Evolutionary conservation across 2,329 filamentous ascomycete genomes (phyloP).

Genomic region (Corynespora cassiicola): DNA sequence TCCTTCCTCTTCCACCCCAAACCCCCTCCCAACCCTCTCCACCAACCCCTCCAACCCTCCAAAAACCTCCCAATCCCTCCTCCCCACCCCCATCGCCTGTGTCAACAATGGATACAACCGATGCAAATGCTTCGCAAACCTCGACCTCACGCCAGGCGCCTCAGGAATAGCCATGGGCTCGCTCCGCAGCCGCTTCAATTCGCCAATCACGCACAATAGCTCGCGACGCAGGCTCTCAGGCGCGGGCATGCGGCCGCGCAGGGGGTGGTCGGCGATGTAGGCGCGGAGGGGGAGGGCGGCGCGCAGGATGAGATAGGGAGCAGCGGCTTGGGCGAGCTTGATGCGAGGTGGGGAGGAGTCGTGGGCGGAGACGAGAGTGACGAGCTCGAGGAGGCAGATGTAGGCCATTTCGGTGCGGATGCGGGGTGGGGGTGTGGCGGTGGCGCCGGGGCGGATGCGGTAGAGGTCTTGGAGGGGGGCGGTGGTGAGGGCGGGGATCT

Average conservation of each 20-base stretch:
- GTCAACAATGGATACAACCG: conserved; percentile 81
- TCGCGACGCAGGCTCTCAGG: conserved; percentile 82
- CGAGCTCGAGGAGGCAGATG: conserved; percentile 78
- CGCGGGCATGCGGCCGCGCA: conserved; percentile 87
- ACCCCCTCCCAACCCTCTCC: conserved; percentile 48
- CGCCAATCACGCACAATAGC: conserved; percentile 72
- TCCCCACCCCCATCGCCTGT: conserved; percentile 66
- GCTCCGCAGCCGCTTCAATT: conserved; percentile 71
- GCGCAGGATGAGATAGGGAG: conserved; percentile 82
- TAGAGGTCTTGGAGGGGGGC: conserved; percentile 69
- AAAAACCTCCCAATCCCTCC: conserved; percentile 67
- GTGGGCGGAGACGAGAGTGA: conserved; percentile 59
- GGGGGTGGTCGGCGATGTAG: conserved; percentile 89
- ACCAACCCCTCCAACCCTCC: conserved; percentile 47
- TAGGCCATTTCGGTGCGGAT: conserved; percentile 77
- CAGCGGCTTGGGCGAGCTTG: conserved; percentile 75
- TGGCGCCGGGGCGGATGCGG: conserved; percentile 72
- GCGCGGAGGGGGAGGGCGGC: conserved; percentile 80
- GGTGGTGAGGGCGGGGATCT: conserved; percentile 58
- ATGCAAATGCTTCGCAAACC: conserved; percentile 73
- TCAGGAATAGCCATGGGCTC: conserved; percentile 73
- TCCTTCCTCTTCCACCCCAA: conserved; percentile 36
- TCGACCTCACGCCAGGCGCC: conserved; percentile 30
- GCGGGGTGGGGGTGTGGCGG: conserved; percentile 70
- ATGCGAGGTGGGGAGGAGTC: conserved; percentile 53